Percentiles rank a stretch among this genome's conserved stretches.
Conservation (phyloP, 2,329 filamentous ascomycete genomes). For the Monilinia fructicola region DNA sequence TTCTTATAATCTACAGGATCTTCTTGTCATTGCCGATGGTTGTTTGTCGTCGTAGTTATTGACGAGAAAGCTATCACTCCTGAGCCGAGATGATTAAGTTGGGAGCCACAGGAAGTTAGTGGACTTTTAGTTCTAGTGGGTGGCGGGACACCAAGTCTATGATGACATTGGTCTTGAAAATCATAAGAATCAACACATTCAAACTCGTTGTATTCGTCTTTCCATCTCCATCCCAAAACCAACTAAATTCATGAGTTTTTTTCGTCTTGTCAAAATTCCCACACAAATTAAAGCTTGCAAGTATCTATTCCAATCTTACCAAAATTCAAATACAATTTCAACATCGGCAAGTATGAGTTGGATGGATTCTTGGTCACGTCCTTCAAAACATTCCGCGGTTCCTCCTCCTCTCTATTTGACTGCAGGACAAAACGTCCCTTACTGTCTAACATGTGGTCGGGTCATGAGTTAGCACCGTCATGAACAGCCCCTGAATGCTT, state of each 20-base stretch:
- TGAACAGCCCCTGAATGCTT: too few species aligned
- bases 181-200: not conserved
- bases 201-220: not conserved
- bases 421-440: conserved; percentile 16
- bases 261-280: not conserved
- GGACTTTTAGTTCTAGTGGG: not conserved
- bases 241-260: not conserved
- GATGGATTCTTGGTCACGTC: conserved; percentile 24
- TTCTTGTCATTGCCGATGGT: not conserved
- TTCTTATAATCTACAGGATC: too few species aligned
- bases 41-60: not conserved
- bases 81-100: not conserved
- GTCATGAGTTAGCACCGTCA: conserved; percentile 18
- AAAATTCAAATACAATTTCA: not conserved
- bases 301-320: not conserved
- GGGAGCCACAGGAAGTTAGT: not conserved
- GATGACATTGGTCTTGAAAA: conserved; percentile 10
- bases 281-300: not conserved
- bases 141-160: not conserved
- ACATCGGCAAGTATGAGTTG: conserved; percentile 21
- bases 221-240: not conserved
- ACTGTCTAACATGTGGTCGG: conserved; percentile 23
- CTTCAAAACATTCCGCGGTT: conserved; percentile 17
- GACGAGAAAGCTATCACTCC: too few species aligned
- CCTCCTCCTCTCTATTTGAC: conserved; percentile 22